Evolutionary conservation across 129 eudicot species (phyloP).

Genomic region (Tagetes erecta): DNA sequence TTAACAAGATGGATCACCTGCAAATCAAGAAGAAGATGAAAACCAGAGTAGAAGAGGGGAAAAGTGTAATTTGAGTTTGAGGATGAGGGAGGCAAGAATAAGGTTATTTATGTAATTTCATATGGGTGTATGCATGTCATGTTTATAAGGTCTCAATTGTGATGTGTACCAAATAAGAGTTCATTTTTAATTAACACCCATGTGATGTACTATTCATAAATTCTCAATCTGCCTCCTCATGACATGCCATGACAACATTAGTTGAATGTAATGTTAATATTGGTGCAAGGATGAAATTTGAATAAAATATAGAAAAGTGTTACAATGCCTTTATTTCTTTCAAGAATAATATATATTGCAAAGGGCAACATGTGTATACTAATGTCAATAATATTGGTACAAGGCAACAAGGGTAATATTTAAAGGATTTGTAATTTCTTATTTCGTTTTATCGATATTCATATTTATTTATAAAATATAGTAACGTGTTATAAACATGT

Average conservation of each 20-base stretch:
- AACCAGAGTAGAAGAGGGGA: slow-evolving; percentile 15
- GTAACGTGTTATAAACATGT: neutral
- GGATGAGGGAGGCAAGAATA: slow-evolving; percentile 21
- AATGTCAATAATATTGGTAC: neutral
- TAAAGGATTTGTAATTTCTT: neutral
- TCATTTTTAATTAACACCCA: neutral
- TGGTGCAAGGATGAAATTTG: too few species aligned
- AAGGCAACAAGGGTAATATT: neutral
- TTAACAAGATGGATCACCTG: slow-evolving; percentile 18
- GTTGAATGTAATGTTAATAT: neutral
- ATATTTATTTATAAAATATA: too few species aligned
- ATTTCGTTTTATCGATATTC: neutral
- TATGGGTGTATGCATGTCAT: slow-evolving; percentile 23
- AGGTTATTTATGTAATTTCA: slow-evolving; percentile 23
- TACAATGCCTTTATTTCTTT: too few species aligned
- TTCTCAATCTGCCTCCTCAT: neutral
- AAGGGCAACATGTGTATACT: too few species aligned
- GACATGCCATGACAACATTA: neutral
- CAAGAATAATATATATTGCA: too few species aligned
- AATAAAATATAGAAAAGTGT: too few species aligned
- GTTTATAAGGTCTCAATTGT: slow-evolving; percentile 18
- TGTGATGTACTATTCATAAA: neutral
- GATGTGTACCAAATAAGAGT: slow-evolving; percentile 15
- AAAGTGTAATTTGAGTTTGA: slow-evolving; percentile 17
- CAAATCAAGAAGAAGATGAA: slow-evolving; percentile 2